These are phyloP conservation scores for Thelonectria discophora DNA, from an alignment of 2,329 filamentous ascomycete species.

Conservation along the genomic window DNA sequence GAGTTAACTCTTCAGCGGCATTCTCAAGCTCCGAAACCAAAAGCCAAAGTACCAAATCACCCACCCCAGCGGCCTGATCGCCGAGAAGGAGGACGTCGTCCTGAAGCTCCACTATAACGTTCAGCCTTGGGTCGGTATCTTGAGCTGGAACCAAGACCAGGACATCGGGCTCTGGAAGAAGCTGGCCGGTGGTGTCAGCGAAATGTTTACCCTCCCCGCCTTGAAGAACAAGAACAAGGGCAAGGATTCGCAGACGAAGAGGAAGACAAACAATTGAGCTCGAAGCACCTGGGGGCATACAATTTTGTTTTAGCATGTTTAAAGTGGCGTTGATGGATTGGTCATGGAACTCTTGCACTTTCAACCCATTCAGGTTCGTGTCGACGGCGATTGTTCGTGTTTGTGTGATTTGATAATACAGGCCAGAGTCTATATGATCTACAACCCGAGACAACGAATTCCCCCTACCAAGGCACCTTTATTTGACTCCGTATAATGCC, in stretches of 20 bases:
- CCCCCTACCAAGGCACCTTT: constrained; percentile 18
- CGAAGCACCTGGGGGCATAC: constrained; percentile 6
- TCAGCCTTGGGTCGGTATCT: constrained; percentile 91
- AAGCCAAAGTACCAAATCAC: constrained; percentile 98
- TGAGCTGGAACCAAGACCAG: constrained; percentile 78
- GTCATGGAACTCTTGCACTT: constrained; percentile 9
- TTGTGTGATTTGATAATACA: constrained; percentile 40
- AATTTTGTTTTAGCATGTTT: constrained; percentile 19
- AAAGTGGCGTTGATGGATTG: constrained; percentile 30
- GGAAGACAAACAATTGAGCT: constrained; percentile 31
- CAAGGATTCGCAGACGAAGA: constrained; percentile 31
- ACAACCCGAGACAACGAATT: constrained; percentile 19
- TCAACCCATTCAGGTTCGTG: neutral
- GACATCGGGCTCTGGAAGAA: constrained; percentile 71
- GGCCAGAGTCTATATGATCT: constrained; percentile 35
- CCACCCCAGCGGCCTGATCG: constrained; percentile 82
- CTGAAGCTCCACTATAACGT: constrained; percentile 93
- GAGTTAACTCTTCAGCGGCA: constrained; percentile 61
- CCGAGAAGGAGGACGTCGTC: constrained; percentile 75
- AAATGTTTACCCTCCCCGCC: constrained; percentile 70
- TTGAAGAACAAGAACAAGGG: constrained; percentile 66
- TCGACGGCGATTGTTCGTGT: constrained; percentile 22
- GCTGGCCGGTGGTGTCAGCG: constrained; percentile 70
- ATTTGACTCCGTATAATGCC: constrained; percentile 7
- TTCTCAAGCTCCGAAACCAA: constrained; percentile 82